Base-by-base conservation (phyloP, 495 filamentous ascomycete species). In the Apiosordaria backusii region DNA sequence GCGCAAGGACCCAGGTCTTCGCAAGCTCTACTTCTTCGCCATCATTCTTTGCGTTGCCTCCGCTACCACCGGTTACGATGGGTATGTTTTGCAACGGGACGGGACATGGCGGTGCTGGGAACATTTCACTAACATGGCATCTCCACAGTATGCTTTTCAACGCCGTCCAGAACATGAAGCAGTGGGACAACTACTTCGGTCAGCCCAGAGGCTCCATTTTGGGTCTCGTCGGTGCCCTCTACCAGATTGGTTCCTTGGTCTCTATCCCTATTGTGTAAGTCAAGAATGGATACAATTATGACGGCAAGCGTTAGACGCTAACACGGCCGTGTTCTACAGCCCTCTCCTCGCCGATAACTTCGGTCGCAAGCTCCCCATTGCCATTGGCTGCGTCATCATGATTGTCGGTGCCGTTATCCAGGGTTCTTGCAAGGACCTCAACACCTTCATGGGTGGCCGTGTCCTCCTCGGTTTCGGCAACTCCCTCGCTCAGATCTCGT, bases 21-120 rank as follows among this genome's bases (percentile, higher is more conserved):
- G 86, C 70, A 87, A 83, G 77, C 84, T 89, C 10, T 87, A 87
- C 75, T 82, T 82, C 67, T 86, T 81, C 71, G 81, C 81, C 52
- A 72, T 81, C 62, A 72, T 88, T 54, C 82, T 88, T 45, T 88
- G 84, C 63, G 70, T 89, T 67, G 85, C 85, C 22, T 88, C 87
- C 16, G 85, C 86, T 21, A 88, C 85, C 57, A 86, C 84, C 54
- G 88, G 88, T 75, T 90, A 90, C 76, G 88, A 90, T 82, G 88
- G 81, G 80, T 83, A 75, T 15, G 23, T 23, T 26, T 29, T 19
- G 13, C n/a, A 22, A 50, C 21, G 1, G n/a, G 15, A 22, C 24
- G 25, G 21, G 24, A 50, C n/a, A n/a, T n/a, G n/a, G n/a, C n/a
- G n/a, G n/a, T n/a, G n/a, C n/a, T n/a, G 58, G 23, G 21, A 26